These are phyloP conservation scores for Geranium rotundifolium DNA, from an alignment of 345 rosid species.

Conservation along the genomic window DNA sequence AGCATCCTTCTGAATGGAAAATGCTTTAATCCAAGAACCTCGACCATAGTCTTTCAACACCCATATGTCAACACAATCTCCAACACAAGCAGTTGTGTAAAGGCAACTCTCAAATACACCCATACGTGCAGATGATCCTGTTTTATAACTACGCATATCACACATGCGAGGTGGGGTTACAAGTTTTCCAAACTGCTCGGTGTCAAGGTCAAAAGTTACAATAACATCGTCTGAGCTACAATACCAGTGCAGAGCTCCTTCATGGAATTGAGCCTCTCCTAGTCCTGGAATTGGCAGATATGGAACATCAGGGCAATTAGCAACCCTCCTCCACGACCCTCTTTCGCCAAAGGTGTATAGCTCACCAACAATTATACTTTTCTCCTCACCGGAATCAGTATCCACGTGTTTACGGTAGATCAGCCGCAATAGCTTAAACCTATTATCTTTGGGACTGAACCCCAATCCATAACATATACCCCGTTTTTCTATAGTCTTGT, in stretches of 20 bases:
- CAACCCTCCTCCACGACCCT: not conserved
- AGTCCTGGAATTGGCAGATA: not conserved
- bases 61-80: not conserved
- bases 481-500: not conserved
- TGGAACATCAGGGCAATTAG: not conserved
- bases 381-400: not conserved
- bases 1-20: not conserved
- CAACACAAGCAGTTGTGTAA: not conserved
- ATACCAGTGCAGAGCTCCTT: not conserved
- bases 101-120: not conserved
- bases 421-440: not conserved
- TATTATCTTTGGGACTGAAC: not conserved
- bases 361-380: not conserved
- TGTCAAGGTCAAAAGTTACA: not conserved
- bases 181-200: not conserved
- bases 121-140: not conserved
- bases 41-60: not conserved
- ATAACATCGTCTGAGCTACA: not conserved
- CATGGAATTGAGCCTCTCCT: not conserved
- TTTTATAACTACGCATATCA: too few relatives aligned
- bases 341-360: not conserved
- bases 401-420: not conserved
- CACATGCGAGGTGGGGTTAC: not conserved
- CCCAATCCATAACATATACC: not conserved
- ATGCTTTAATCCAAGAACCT: not conserved